These are phyloP conservation scores for Rhizophagus sp. DNA, from an alignment of 192 early-diverging fungal genomes.

Conservation along the genomic window DNA sequence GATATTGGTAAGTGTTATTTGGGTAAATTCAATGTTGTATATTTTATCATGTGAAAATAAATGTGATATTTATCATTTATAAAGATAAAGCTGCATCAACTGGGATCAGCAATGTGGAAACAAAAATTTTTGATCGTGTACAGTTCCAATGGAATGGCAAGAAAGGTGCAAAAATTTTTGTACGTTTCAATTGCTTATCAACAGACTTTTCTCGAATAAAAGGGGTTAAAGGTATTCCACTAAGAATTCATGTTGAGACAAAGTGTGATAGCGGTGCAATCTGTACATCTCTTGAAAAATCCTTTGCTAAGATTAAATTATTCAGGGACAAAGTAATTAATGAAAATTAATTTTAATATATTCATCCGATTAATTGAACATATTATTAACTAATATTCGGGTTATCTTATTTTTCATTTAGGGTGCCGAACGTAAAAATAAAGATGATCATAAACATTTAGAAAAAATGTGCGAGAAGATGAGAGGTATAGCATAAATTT, in stretches of 20 bases:
- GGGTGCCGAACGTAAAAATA: slow-evolving; percentile 78
- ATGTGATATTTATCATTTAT: too few species aligned
- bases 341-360: not conserved
- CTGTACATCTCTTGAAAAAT: slow-evolving; percentile 47
- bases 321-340: slow-evolving; percentile 68
- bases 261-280: slow-evolving; percentile 30
- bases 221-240: slow-evolving; percentile 76
- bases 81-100: slow-evolving; percentile 54
- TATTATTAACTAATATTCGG: not conserved
- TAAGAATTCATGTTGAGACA: slow-evolving; percentile 55
- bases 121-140: slow-evolving; percentile 65
- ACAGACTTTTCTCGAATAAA: slow-evolving; percentile 83
- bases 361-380: not conserved
- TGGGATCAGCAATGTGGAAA: slow-evolving; percentile 58
- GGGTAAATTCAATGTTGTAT: not conserved
- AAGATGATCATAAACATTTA: slow-evolving; percentile 73
- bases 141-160: slow-evolving; percentile 72
- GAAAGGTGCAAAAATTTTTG: slow-evolving; percentile 60
- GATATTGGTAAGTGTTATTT: slow-evolving; percentile 55
- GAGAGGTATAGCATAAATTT: slow-evolving; percentile 46
- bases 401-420: slow-evolving; percentile 9
- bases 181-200: slow-evolving; percentile 75
- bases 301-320: slow-evolving; percentile 65
- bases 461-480: slow-evolving; percentile 69
- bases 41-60: not conserved